Percentiles rank a stretch among this genome's conserved stretches.
Evolutionary conservation across 331 rosid genomes (phyloP).

Genomic region (Prunus yedoensis): DNA sequence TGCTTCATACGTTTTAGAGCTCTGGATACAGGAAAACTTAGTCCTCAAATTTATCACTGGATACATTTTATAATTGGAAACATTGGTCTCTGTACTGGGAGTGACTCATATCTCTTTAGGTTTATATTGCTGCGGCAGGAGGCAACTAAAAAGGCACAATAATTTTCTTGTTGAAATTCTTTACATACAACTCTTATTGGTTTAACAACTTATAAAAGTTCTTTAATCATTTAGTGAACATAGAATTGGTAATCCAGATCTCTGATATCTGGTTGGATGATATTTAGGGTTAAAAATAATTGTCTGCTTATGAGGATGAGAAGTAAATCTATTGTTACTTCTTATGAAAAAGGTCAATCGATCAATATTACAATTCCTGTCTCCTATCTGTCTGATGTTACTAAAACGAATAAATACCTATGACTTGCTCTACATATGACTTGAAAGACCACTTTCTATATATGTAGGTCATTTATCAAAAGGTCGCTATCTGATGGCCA

Average conservation of each 20-base stretch:
- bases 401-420: neutral
- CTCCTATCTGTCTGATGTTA: neutral
- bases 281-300: neutral
- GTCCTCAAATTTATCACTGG: too few relatives aligned
- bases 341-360: neutral
- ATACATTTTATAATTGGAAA: too few relatives aligned
- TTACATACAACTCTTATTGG: neutral
- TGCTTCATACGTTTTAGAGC: neutral
- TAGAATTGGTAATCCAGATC: neutral
- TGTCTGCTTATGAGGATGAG: neutral
- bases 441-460: constrained; percentile 4
- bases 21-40: too few relatives aligned
- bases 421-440: neutral
- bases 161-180: neutral
- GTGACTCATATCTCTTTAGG: too few relatives aligned
- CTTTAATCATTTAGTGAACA: neutral
- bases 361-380: neutral
- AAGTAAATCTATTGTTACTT: neutral
- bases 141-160: too few relatives aligned
- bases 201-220: neutral
- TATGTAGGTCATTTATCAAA: constrained; percentile 59
- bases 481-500: constrained; percentile 89
- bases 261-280: neutral
- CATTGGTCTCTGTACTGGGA: too few relatives aligned
- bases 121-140: too few relatives aligned